Evolutionary conservation across 352 stramenopile genomes (phyloP), one percentile per base, ranked within the genome.

Genomic region (Blastocystis sp.): DNA sequence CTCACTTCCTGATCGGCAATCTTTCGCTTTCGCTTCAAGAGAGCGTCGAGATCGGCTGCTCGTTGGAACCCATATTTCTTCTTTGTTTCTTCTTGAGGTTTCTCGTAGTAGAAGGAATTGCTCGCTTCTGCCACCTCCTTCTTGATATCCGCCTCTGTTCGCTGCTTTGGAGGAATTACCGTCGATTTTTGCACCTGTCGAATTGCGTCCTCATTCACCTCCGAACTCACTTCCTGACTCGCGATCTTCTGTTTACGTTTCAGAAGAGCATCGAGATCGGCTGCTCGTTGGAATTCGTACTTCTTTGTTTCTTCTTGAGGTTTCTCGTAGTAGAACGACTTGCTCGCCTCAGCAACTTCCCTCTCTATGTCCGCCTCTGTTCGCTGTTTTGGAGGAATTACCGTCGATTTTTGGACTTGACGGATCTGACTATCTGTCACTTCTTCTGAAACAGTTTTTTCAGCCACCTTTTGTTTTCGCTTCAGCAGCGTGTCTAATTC

Each of bases 1-100:
- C 26, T 50, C 20, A 73, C 63, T 37, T 65, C 70, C 34, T 63
- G 6, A n/a, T 64, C 30, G 5, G 70, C 70, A 3, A 81, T 50
- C 70, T 81, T 81, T 50, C 65, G 70, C 53, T 81, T 81, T 7
- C 70, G 70, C 70, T 81, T 81, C 70, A 81, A 64, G n/a, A 81
- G 24, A 26, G 39, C 37, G 53, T 81, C 70, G 5, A 81, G 24
- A 24, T 81, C 70, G 8, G 70, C 53, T 43, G 39, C 37, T 45
- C 70, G 70, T 11, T 81, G 39, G 70, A 81, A 81, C 5, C 20
- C 70, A 3, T 81, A 81, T 45, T 81, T 81, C 50, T 56, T 56
- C 70, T 81, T 81, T 9, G 68, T 79, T 50, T 81, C 41, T 34
- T 81, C 70, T 20, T 81, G 5, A 0, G 43, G 70, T 45, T 81